Evolutionary conservation across 2,329 filamentous ascomycete genomes (phyloP), one percentile per base, ranked within the genome.

Genomic region (Colletotrichum sp.): DNA sequence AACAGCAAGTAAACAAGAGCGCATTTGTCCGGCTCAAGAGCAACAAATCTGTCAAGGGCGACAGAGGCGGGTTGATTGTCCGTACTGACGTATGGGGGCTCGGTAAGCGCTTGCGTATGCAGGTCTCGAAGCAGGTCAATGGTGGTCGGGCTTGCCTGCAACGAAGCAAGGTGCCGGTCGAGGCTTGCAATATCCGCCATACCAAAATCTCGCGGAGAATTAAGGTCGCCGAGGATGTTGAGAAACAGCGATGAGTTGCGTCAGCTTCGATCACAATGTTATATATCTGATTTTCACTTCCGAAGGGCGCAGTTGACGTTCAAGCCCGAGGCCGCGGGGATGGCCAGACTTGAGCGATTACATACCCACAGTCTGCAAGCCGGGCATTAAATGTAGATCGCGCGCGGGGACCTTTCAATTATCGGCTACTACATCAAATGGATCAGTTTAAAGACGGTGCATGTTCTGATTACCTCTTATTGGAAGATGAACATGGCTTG

Each of bases 11-110:
- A 93, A 2, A 91, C 82, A 52, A 92, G 86, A 5, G 88, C 84
- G 78, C 87, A 90, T 80, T 93, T 93, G 80, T 92, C 90, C 10
- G 86, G 83, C 49, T 92, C 90, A 3, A 93, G 85, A 0, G 90
- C 90, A 68, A 93, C 88, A 80, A 92, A 92, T 79, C 90, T 90
- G 80, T 92, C 89, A 8, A 76, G 55, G 5, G 65, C 55, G 6
- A 39, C 59, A 16, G 68, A 44, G 15, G 5, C 28, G 21, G 28
- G 77, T 77, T 79, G 75, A 21, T 52, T 78, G 55, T 71, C 64
- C 24, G 80, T 82, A 71, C 83, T 84, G 32, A 82, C 78, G 26
- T 81, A 84, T 10, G 80, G 72, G 1, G 76, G 73, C 21, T 84
- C 83, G 2, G 79, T 78, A 18, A 84, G 79, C 10, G 83, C 83